Base-by-base conservation (phyloP, 352 stramenopile genomes). In the Hyaloperonospora brassicae region DNA sequence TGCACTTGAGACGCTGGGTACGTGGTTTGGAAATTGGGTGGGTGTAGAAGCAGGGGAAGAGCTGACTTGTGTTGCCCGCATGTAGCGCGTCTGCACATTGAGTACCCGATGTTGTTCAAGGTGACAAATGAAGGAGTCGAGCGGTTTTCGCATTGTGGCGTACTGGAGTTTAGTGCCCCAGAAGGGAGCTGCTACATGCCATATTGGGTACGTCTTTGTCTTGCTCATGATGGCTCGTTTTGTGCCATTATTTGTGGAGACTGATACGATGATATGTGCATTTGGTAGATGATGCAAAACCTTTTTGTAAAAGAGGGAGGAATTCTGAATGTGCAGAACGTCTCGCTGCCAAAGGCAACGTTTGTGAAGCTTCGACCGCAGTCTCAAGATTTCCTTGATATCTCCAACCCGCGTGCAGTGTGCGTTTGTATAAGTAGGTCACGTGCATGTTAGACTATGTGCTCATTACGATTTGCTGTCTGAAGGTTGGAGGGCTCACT, bases 51-150 rank as follows among this genome's bases (percentile, higher is more conserved):
- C 21, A 25, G 38, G 38, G 3, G 12, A 41, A 10, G 0, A 3
- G 42, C 23, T 56, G 23, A 56, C 38, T 52, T 5, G 50, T 34
- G n/a, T 58, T 50, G 17, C 45, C 43, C 47, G 40, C 66, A 21
- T 44, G 5, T 46, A 91, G 80, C 79, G 30, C 79, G 79, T 24
- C 72, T 98, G 43, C 88, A 98, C 64, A 97, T 99, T 24, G 95
- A 99, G 68, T 99, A 98, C 68, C 97, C 97, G 52, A 99, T 99
- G 96, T 83, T 99, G 11, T 99, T 99, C 68, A 93, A 98, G 61
- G 79, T 99, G 39, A 86, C 83, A 5, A 96, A 93, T 44, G 75
- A 92, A 62, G 76, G 64, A 10, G 75, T 73, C 47, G 87, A 93
- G 24, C 93, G 88, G 57, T 88, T 81, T 14, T 98, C 95, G 36